Base-by-base conservation (phyloP, 495 filamentous ascomycete genomes). In the Xylaria palmicola region DNA sequence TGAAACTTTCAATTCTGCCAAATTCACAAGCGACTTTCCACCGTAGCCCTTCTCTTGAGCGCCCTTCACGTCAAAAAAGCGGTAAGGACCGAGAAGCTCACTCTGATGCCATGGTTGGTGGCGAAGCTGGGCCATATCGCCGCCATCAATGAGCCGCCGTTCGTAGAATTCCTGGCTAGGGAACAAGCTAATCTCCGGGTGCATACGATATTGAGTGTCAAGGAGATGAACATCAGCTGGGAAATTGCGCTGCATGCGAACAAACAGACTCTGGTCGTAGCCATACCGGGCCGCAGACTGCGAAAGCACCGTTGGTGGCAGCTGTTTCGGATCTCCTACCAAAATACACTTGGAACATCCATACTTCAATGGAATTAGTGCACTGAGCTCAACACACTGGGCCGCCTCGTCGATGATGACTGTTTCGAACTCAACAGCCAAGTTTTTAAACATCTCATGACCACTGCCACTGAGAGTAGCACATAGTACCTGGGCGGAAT, bases 361-460 rank as follows among this genome's bases (percentile, higher is more conserved):
- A 67, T 98, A 98, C 74, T 98, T 98, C 26, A 98, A 82, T 6
- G 94, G 94, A 63, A 98, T 98, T 20, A 98, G 83, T 17, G 95
- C 93, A 67, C 92, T 96, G 72, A 98, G 81, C 76, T 98, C 94
- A 63, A 98, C 94, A 61, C 92, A 98, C 79, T 98, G 94, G 19
- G 94, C 94, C 2, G 94, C 94, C 80, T 98, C 94, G 67, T 98
- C 94, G 67, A 98, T 96, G 68, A 98, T 89, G 62, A 98, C 94
- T 0, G 94, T 97, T 74, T 98, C 94, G 63, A 98, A 98, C 72
- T 98, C 94, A 53, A 98, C 91, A 65, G 90, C 93, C 50, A 98
- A 75, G 65, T 87, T 88, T 74, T 92, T 92, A 78, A 98, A 96
- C 88, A 98, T 97, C 51, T 98, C 95, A 65, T 98, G 95, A 15